These are phyloP conservation scores for Eutypella sp. DNA, from an alignment of 2,329 filamentous ascomycete genomes.

Conservation along the genomic window DNA sequence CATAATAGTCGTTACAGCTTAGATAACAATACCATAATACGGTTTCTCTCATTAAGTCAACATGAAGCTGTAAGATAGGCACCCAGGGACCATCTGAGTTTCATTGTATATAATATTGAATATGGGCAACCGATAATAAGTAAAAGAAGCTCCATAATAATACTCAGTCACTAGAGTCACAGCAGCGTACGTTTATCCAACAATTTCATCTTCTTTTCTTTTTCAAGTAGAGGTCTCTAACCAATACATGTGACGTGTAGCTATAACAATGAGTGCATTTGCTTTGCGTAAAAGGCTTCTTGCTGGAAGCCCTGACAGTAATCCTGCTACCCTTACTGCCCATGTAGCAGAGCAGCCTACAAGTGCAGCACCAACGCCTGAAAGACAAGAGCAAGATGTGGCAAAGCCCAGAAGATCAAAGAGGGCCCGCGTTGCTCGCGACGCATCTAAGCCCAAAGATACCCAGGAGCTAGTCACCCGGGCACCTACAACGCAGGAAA, in stretches of 20 bases:
- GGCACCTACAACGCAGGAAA: not conserved
- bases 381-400: not conserved
- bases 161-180: too few relatives aligned
- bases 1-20: too few relatives aligned
- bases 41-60: too few relatives aligned
- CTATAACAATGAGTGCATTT: constrained; percentile 38
- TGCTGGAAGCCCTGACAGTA: constrained; percentile 14
- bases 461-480: not conserved
- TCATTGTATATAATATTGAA: too few relatives aligned
- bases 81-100: too few relatives aligned
- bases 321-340: constrained; percentile 1
- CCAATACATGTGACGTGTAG: not conserved
- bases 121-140: too few relatives aligned
- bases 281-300: constrained; percentile 36
- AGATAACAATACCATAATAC: too few relatives aligned
- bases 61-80: too few relatives aligned
- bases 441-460: constrained; percentile 2
- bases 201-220: not conserved
- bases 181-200: not conserved
- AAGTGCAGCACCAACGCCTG: constrained; percentile 1
- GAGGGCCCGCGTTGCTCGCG: constrained; percentile 6
- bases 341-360: constrained; percentile 1
- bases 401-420: constrained; percentile 12
- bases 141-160: too few relatives aligned
- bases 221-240: not conserved